A percentile compares a stretch with the other conserved stretches of the same genome.
Evolutionary conservation across 257 asterid species (phyloP).

Genomic region (Solanum pimpinellifolium): DNA sequence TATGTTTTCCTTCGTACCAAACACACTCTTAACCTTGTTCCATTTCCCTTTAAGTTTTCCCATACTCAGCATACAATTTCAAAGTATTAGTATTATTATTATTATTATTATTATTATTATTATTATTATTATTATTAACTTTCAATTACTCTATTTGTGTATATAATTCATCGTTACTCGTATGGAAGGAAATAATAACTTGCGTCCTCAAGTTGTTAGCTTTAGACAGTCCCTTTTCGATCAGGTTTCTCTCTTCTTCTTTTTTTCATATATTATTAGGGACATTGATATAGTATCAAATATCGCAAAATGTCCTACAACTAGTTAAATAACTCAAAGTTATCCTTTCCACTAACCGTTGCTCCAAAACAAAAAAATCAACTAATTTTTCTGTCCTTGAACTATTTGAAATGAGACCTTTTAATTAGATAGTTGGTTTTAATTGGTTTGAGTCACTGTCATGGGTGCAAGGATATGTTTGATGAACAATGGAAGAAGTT

Average conservation of each 20-base stretch:
- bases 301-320: too few relatives aligned
- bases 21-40: background rate
- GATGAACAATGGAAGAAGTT: too few relatives aligned
- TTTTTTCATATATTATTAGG: background rate
- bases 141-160: background rate
- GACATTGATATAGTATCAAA: background rate
- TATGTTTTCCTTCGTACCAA: too few relatives aligned
- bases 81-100: background rate
- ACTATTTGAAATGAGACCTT: too few relatives aligned
- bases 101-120: too few relatives aligned
- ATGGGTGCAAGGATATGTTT: too few relatives aligned
- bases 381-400: too few relatives aligned
- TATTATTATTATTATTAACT: background rate
- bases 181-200: constrained; percentile 15
- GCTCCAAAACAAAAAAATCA: too few relatives aligned
- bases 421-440: too few relatives aligned
- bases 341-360: too few relatives aligned
- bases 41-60: background rate
- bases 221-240: constrained; percentile 52
- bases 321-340: too few relatives aligned
- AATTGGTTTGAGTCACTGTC: too few relatives aligned
- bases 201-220: constrained; percentile 41
- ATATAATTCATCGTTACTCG: background rate
- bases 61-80: background rate
- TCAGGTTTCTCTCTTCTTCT: constrained; percentile 21